Evolutionary conservation across 208 protist species (phyloP).

Genomic region (Trypanosoma melophagium): DNA sequence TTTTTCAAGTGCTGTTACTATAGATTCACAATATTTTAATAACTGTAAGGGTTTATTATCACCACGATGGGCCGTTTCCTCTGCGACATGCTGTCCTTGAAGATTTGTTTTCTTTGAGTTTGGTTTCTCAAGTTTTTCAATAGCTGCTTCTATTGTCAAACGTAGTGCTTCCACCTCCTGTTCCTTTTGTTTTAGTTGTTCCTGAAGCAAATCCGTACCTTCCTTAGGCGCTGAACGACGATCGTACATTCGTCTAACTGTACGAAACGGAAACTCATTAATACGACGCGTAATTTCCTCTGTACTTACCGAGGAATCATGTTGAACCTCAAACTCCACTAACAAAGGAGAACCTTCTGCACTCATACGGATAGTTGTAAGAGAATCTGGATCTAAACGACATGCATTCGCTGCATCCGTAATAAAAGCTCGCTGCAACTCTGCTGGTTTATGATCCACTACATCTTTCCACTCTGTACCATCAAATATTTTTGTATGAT

Average conservation of each 20-base stretch:
- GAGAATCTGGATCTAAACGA: constrained; percentile 31
- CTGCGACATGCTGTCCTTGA: background rate
- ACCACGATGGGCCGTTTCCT: constrained; percentile 4
- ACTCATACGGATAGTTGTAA: constrained; percentile 28
- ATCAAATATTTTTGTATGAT: constrained; percentile 31
- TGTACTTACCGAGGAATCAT: constrained; percentile 18
- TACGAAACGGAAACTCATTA: constrained; percentile 31
- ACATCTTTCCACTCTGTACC: constrained; percentile 44
- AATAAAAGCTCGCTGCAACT: constrained; percentile 33
- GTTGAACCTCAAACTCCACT: constrained; percentile 35
- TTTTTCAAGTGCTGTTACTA: background rate
- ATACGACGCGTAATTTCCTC: constrained; percentile 29
- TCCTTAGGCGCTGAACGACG: constrained; percentile 21
- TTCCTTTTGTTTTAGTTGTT: background rate
- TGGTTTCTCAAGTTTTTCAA: background rate
- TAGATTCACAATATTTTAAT: background rate
- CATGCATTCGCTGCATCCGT: constrained; percentile 34
- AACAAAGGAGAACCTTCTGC: constrained; percentile 31
- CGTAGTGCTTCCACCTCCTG: background rate
- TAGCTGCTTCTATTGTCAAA: background rate
- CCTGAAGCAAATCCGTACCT: constrained; percentile 21
- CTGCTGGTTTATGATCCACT: constrained; percentile 34
- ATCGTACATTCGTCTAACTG: constrained; percentile 21
- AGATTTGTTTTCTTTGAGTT: background rate
- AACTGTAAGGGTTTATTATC: constrained; percentile 5